phyloP scores from a whole-genome alignment of 1,284 basidiomycete species.

The Earliella scabrosa region DNA sequence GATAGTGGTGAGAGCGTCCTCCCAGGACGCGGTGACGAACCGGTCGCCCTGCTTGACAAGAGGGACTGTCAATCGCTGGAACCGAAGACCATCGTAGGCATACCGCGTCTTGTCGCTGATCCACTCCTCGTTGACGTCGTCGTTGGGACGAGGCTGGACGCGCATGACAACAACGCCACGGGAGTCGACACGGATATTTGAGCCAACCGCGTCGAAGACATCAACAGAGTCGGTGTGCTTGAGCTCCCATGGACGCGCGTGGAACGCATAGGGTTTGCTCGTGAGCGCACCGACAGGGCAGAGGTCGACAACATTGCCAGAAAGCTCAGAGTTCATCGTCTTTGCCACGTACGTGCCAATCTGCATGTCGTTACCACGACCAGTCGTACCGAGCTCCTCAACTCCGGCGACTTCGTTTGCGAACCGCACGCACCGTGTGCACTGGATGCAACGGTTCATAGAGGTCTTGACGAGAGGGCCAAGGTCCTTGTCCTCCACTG shows the following conservation, averaged over 20 bases:
- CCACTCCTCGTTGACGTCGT: constrained; percentile 99
- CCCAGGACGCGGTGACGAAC: constrained; percentile 93
- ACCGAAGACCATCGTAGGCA: constrained; percentile 94
- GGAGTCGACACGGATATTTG: constrained; percentile 97
- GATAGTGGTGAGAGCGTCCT: constrained; percentile 85
- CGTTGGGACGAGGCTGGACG: constrained; percentile 94
- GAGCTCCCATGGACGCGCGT: constrained; percentile 97
- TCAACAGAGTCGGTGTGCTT: constrained; percentile 99
- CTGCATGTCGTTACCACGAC: constrained; percentile 97
- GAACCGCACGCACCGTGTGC: constrained; percentile 98
- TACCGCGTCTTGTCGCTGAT: constrained; percentile 99
- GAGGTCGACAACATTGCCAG: constrained; percentile 96
- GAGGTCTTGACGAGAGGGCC: constrained; percentile 98
- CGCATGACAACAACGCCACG: constrained; percentile 97
- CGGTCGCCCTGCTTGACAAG: constrained; percentile 92
- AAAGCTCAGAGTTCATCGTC: constrained; percentile 97
- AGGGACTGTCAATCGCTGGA: constrained; percentile 94
- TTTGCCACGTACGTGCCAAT: constrained; percentile 99
- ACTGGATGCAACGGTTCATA: constrained; percentile 99
- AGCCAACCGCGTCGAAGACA: constrained; percentile 97
- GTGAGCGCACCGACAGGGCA: constrained; percentile 98
- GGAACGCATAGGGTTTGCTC: constrained; percentile 97
- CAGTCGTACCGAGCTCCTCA: constrained; percentile 96
- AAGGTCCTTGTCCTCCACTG: constrained; percentile 98
- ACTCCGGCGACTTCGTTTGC: constrained; percentile 99